Conservation (phyloP, 805 yeast genomes). For the Saturnispora hagleri region DNA sequence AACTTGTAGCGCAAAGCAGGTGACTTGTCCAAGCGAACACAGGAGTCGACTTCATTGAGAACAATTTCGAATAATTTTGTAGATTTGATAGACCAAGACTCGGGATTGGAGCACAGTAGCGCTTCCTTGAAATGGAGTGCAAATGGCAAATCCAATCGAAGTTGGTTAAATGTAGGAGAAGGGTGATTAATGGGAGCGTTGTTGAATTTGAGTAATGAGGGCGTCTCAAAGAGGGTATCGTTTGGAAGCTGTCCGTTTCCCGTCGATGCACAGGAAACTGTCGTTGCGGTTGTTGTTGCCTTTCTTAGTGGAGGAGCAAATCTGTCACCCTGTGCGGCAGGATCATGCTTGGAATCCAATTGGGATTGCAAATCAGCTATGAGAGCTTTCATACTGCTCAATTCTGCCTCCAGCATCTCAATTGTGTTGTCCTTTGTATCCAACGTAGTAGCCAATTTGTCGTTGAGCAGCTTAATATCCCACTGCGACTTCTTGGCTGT, state of each 20-base stretch:
- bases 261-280: background rate
- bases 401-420: conserved; percentile 55
- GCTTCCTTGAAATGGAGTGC: conserved; percentile 39
- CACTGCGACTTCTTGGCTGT: conserved; percentile 64
- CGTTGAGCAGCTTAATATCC: conserved; percentile 49
- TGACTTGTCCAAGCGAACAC: conserved; percentile 53
- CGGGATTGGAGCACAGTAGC: conserved; percentile 15
- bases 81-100: conserved; percentile 31
- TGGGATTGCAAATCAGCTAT: conserved; percentile 32
- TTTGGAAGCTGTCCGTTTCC: background rate
- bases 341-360: background rate
- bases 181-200: conserved; percentile 16
- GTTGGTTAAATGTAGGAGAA: conserved; percentile 25
- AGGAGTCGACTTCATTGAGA: conserved; percentile 72
- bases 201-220: conserved; percentile 18
- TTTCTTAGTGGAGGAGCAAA: background rate
- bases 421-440: conserved; percentile 63
- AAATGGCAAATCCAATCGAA: conserved; percentile 36
- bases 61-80: conserved; percentile 55
- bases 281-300: conserved; percentile 11
- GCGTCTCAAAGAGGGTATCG: conserved; percentile 15
- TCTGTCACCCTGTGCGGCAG: background rate
- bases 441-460: conserved; percentile 42
- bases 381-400: conserved; percentile 53
- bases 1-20: conserved; percentile 48